Evolutionary conservation across 768 basidiomycete species (phyloP).

Genomic region (Suillus bovinus): DNA sequence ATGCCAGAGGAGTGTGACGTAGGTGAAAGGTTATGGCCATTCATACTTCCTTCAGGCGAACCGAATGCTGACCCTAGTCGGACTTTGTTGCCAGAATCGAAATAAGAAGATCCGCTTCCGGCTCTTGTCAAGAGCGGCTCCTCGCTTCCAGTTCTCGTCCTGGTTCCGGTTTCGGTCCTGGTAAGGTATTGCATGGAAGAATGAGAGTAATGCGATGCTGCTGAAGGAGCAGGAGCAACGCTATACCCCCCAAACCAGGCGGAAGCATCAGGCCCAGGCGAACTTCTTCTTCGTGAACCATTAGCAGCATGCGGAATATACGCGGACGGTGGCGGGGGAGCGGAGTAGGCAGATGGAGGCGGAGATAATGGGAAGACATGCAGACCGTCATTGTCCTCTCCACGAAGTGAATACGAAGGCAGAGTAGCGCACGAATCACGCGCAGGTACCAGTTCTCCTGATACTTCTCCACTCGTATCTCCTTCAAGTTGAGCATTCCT

Average conservation of each 20-base stretch:
- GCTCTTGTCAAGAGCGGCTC: conserved; percentile 23
- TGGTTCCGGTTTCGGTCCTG: conserved; percentile 26
- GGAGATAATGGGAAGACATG: conserved; percentile 27
- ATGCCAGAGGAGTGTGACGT: conserved; percentile 16
- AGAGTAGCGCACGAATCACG: conserved; percentile 28
- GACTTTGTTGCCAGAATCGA: conserved; percentile 12
- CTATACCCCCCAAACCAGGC: conserved; percentile 27
- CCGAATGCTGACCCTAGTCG: conserved; percentile 33
- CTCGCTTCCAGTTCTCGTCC: conserved; percentile 32
- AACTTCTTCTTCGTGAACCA: conserved; percentile 21
- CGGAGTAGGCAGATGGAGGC: conserved; percentile 8
- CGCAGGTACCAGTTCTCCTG: conserved; percentile 10
- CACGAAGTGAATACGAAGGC: conserved; percentile 16
- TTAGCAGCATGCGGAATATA: conserved; percentile 15
- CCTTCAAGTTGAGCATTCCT: conserved; percentile 14
- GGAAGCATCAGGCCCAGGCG: conserved; percentile 29
- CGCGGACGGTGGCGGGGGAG: conserved; percentile 28
- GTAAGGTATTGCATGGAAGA: conserved; percentile 19
- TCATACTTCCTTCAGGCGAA: conserved; percentile 23
- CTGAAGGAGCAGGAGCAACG: conserved; percentile 28
- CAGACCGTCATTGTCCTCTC: conserved; percentile 12
- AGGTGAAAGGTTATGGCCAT: conserved; percentile 17
- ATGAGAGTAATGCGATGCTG: conserved; percentile 25
- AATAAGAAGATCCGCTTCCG: conserved; percentile 6
- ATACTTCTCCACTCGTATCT: conserved; percentile 27